Base-by-base conservation (phyloP, 23 red algal species). In the Porphyridium purpureum region DNA sequence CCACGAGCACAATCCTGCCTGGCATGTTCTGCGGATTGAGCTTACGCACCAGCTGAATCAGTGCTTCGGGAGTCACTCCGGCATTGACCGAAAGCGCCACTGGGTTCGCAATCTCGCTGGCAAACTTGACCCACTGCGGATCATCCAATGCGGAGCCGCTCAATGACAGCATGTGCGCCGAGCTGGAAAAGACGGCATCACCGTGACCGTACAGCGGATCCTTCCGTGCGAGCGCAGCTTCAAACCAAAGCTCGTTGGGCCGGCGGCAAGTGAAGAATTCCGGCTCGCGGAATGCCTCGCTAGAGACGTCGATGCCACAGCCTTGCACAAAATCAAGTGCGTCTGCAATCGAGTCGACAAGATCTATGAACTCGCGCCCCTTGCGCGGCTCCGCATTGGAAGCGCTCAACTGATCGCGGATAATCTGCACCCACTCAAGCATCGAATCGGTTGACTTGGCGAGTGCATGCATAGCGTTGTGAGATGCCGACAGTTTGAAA, bases 101-200 rank as follows among this genome's bases (percentile, higher is more conserved):
- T 0, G 90, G 80, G 44, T 98, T 98, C 8, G 65, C 44, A 42
- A 98, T 73, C 29, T 80, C 90, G 26, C 90, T 57, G 9, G 82
- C 19, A 50, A 86, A 98, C 56, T 98, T 80, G 14, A 98, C 67
- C 17, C 79, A 57, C 50, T 86, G 11, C 38, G 38, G 38, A 17
- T 44, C 38, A 44, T 44, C 38, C 38, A 44, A 44, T 44, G 17
- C 38, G 17, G 11, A 44, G 11, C 11, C 81, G 21, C 81, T 80
- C 5, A 98, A 56, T 80, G 74, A 98, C 48, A 86, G 33, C 40
- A 98, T 67, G 33, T 82, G 80, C 2, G 60, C 80, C 11, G 54
- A 67, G 1, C 68, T 74, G 30, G 57, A 54, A 33, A 59, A 98
- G 25, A 32, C 47, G 32, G 29, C 24, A 2, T 29, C 55, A 7